These are phyloP conservation scores for Solidago caesia DNA, from an alignment of 129 eudicot species.

Conservation along the genomic window DNA sequence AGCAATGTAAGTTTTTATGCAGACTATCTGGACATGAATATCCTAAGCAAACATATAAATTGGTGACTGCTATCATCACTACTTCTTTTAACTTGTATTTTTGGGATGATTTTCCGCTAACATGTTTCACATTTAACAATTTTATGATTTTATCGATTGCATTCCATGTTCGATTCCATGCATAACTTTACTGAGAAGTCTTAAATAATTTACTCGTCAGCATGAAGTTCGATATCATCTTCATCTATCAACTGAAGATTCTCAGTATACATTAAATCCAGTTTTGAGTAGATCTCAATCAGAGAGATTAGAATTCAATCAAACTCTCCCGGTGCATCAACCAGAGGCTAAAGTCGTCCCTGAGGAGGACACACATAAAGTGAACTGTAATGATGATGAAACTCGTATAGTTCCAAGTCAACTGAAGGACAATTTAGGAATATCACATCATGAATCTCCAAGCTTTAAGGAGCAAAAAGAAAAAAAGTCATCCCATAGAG, in stretches of 20 bases:
- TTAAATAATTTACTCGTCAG: neutral
- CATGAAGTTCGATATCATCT: constrained; percentile 51
- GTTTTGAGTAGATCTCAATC: constrained; percentile 35
- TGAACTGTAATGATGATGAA: constrained; percentile 19
- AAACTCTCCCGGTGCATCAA: constrained; percentile 13
- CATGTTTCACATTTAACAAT: neutral
- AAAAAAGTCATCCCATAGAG: constrained; percentile 31
- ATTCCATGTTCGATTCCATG: neutral
- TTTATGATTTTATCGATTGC: neutral
- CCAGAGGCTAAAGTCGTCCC: constrained; percentile 17
- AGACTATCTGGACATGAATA: neutral
- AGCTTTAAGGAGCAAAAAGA: constrained; percentile 23
- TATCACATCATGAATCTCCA: constrained; percentile 16
- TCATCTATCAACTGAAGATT: constrained; percentile 48
- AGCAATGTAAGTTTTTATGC: constrained; percentile 45
- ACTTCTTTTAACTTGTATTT: neutral
- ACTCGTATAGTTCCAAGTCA: constrained; percentile 21
- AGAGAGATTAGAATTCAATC: constrained; percentile 21
- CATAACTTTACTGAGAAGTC: neutral
- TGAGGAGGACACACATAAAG: constrained; percentile 18
- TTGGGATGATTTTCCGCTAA: neutral
- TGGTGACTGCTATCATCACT: neutral
- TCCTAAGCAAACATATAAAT: constrained; percentile 16
- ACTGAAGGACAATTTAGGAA: constrained; percentile 31
- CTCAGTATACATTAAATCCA: constrained; percentile 25